A percentile compares a stretch with the other conserved stretches of the same genome.
Conservation (phyloP, 257 asterid species). For the Verbena officinalis region DNA sequence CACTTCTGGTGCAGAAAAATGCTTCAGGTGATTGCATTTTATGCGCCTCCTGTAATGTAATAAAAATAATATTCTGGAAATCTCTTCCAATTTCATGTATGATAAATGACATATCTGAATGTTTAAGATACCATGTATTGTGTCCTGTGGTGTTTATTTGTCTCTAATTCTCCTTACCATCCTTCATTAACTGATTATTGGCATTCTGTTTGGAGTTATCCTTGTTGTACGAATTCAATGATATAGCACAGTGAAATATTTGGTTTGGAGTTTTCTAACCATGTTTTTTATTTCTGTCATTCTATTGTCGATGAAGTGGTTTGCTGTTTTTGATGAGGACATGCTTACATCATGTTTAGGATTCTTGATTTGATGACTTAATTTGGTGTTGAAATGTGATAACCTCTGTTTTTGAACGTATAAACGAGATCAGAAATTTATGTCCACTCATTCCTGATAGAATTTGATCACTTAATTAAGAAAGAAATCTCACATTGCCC, state of each 20-base stretch:
- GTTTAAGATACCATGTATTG: conserved; percentile 7
- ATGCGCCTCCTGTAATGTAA: conserved; percentile 27
- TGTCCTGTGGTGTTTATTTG: neutral
- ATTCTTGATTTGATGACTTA: neutral
- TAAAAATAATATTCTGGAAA: conserved; percentile 24
- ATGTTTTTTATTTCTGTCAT: neutral
- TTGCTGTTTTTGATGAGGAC: neutral
- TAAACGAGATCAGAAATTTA: neutral
- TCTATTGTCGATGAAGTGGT: neutral
- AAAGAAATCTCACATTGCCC: neutral
- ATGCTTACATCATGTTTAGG: neutral
- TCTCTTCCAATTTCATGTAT: conserved; percentile 23
- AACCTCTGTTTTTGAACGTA: neutral
- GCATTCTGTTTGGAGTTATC: neutral
- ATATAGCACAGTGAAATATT: neutral
- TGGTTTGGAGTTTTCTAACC: neutral
- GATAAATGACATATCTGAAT: conserved; percentile 8
- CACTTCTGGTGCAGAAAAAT: conserved; percentile 79
- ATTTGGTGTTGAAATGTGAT: conserved; percentile 1
- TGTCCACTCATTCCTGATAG: neutral
- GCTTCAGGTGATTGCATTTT: conserved; percentile 73
- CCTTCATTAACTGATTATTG: neutral
- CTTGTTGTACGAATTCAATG: neutral
- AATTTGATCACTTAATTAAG: neutral
- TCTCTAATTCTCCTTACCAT: neutral